Evolutionary conservation across 495 filamentous ascomycete genomes (phyloP).

Genomic region (Parmelia sp.): DNA sequence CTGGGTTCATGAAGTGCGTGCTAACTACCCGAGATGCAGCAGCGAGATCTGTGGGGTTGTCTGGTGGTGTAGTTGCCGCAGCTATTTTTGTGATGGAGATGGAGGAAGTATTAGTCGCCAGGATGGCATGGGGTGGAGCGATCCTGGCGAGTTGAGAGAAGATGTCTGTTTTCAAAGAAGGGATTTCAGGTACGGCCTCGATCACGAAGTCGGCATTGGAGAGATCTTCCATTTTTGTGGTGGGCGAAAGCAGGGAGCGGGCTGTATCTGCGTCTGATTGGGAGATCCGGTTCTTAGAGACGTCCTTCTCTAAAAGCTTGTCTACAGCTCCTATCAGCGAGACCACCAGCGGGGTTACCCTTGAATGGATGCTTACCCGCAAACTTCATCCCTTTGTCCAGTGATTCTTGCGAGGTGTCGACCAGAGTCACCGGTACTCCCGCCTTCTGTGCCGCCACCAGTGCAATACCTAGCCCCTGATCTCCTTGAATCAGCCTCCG

Average conservation of each 20-base stretch:
- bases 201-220: conserved; percentile 92
- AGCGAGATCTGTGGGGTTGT: conserved; percentile 68
- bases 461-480: conserved; percentile 90
- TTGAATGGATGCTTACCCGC: conserved; percentile 50
- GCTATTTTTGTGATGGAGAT: conserved; percentile 97
- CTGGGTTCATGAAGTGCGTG: conserved; percentile 99
- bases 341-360: not conserved
- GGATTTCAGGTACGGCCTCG: conserved; percentile 94
- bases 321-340: conserved; percentile 44
- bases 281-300: conserved; percentile 74
- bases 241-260: conserved; percentile 59
- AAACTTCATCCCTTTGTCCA: conserved; percentile 88
- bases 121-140: conserved; percentile 77
- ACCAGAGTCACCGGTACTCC: conserved; percentile 79
- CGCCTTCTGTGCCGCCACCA: conserved; percentile 85
- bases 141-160: conserved; percentile 80
- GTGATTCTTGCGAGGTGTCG: conserved; percentile 75
- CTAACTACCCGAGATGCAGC: conserved; percentile 83
- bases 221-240: conserved; percentile 70
- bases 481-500: conserved; percentile 12
- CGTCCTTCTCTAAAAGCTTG: conserved; percentile 86
- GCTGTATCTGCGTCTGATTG: conserved; percentile 67
- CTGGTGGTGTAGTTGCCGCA: conserved; percentile 59
- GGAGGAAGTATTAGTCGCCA: conserved; percentile 95
- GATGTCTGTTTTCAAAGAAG: conserved; percentile 76